A percentile compares a stretch with the other conserved stretches of the same genome.
Evolutionary conservation across 768 basidiomycete species (phyloP).

Genomic region (Lactifluus volemus): DNA sequence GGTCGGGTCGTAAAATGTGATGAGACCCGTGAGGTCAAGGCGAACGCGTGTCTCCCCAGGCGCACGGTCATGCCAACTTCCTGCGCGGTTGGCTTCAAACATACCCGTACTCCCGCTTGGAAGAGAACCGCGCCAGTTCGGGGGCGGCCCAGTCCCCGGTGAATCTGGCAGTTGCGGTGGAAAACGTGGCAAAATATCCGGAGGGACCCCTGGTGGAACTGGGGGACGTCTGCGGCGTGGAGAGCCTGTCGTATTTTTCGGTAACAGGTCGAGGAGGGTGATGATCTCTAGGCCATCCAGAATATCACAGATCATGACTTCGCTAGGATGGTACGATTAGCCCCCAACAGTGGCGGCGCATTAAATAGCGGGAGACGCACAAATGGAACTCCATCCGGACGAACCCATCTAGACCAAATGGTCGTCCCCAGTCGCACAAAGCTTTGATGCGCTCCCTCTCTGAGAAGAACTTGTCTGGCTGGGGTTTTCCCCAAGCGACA

Average conservation of each 20-base stretch:
- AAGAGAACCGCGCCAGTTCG: slow-evolving; percentile 16
- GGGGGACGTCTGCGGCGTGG: no score
- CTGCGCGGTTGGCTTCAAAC: slow-evolving; percentile 27
- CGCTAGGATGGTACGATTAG: slow-evolving; percentile 7
- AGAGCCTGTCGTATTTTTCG: neutral
- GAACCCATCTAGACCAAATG: slow-evolving; percentile 28
- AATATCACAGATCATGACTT: slow-evolving; percentile 16
- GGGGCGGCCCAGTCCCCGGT: neutral
- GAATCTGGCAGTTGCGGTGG: neutral
- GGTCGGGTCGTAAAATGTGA: slow-evolving; percentile 37
- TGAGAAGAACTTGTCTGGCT: slow-evolving; percentile 15
- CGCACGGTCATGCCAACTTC: slow-evolving; percentile 34
- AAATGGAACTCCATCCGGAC: slow-evolving; percentile 21
- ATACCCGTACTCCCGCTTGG: neutral
- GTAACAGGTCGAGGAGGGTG: slow-evolving; percentile 8
- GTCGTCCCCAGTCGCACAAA: slow-evolving; percentile 29
- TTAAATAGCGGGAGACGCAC: neutral
- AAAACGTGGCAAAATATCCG: neutral
- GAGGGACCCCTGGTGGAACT: neutral
- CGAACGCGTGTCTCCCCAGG: slow-evolving; percentile 39
- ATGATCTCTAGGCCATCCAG: slow-evolving; percentile 10
- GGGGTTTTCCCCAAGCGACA: slow-evolving; percentile 25
- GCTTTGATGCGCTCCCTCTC: slow-evolving; percentile 25
- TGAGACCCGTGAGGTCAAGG: slow-evolving; percentile 33
- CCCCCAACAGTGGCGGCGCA: neutral